Evolutionary conservation across 495 filamentous ascomycete species (phyloP).

Genomic region (Lophiostoma macrostomum): DNA sequence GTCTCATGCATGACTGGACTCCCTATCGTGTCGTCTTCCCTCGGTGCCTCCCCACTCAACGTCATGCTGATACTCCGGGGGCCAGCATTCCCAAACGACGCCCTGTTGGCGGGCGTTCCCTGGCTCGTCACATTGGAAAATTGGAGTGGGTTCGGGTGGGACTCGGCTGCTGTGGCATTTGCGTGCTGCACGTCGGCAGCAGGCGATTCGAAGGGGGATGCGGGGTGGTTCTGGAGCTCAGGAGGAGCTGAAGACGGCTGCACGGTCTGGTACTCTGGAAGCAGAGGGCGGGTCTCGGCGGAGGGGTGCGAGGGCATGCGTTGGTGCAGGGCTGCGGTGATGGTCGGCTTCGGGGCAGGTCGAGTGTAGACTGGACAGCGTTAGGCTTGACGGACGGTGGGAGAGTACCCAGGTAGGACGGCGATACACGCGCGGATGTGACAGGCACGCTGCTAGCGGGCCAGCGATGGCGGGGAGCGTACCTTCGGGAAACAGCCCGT

Average conservation of each 20-base stretch:
- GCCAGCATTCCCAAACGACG: constrained; percentile 29
- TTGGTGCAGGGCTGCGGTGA: constrained; percentile 28
- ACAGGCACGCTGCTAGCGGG: constrained; percentile 1
- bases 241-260: background rate
- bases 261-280: background rate
- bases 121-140: constrained; percentile 14
- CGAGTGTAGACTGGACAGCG: constrained; percentile 42
- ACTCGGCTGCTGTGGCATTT: background rate
- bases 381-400: background rate
- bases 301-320: constrained; percentile 23
- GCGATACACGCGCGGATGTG: background rate
- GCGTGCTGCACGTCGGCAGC: background rate
- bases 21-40: constrained; percentile 11
- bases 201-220: constrained; percentile 5
- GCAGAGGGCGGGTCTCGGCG: background rate
- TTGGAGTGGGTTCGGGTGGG: constrained; percentile 21
- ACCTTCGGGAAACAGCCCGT: constrained; percentile 90
- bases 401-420: background rate
- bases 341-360: constrained; percentile 37
- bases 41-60: constrained; percentile 42
- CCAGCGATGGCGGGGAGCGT: constrained; percentile 31
- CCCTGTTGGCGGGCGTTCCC: constrained; percentile 2
- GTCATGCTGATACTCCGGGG: constrained; percentile 50
- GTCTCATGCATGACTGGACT: constrained; percentile 94
- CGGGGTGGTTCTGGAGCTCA: background rate